Evolutionary conservation across 495 filamentous ascomycete species (phyloP), one percentile per base, ranked within the genome.

Genomic region (Daldinia bambusicola): DNA sequence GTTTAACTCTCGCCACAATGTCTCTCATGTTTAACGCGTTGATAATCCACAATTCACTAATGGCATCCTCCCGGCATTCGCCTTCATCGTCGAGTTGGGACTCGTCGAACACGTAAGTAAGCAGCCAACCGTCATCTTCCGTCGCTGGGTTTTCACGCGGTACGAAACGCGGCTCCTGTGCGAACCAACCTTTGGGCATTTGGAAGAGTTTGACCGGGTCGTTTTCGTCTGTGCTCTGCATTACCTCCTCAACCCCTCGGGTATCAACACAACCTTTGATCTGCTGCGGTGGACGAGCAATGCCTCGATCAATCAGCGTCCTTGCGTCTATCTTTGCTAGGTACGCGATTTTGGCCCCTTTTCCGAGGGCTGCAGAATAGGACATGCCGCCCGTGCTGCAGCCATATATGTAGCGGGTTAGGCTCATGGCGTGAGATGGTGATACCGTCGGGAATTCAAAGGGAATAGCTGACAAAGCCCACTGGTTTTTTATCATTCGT

Each of bases 101-200:
- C 50, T 80, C 78, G 55, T 80, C 86, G 73, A 89, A 90, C 5
- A 86, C 86, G 73, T 88, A 90, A 55, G 82, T 86, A 13, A 90
- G 80, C 9, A 90, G 79, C 79, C 80, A 90, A 8, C 88, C 88
- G 59, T 89, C 86, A 72, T 90, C 88, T 74, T 80, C 78, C 12
- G 58, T 66, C 18, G 86, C 61, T 0, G 78, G 75, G 34, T 81
- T 65, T 1, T 59, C 40, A 1, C 86, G 80, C 41, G 86, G 76
- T 16, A 91, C 85, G 63, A 91, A 91, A 22, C 87, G 81, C 4
- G 87, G 84, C 80, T 91, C 89, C 74, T 91, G 88, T 12, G 87
- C 86, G 70, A 84, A 91, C 81, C 83, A 86, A 1, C 83, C 84
- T 0, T 77, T 61, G 0, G 89, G 89, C 76, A 89, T 81, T 32